Base-by-base conservation (phyloP, 2,329 filamentous ascomycete species). In the Blastomyces gilchristii region DNA sequence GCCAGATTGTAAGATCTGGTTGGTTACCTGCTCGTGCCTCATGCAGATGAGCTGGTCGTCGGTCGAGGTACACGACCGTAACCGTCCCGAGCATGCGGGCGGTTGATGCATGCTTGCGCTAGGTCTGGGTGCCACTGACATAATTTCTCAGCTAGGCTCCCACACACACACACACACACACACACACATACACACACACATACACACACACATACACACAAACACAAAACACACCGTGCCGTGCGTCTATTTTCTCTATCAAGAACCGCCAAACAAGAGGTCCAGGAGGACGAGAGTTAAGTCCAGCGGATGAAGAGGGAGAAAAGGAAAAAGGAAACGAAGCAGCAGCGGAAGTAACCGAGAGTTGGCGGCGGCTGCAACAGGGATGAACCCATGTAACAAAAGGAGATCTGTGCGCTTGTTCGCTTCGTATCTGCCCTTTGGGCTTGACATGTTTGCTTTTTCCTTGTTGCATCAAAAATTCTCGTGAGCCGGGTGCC, bases 381-480 rank as follows among this genome's bases (percentile, higher is more conserved):
- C 45, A 49, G 45, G 45, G 45, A 16, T 53, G 16, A 34, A 53
- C 16, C 50, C 50, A 16, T 53, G 50, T 11, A 16, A 34, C 12
- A 11, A 53, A 28, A 11, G 47, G 50, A 34, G 50, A 53, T 53
- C 50, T 53, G 50, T 31, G 50, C 50, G 28, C 31, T 54, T 37
- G 25, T 28, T n/a, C 41, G n/a, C 22, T 37, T 45, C 31, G 28
- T 53, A 62, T 22, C 39, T 34, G 22, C 9, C 11, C 56, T 60
- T 56, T 60, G 60, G 59, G 47, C 37, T 63, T 45, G 61, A 60
- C 67, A 50, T 63, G 58, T 62, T 47, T 62, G 57, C 63, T 65
- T 58, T 64, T 47, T 43, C 60, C 61, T 61, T 68, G 66, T 53
- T 63, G 58, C 41, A 16, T 53, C 28, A 53, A 25, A 28, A 28